These are phyloP conservation scores for Eucalyptus guilfoylei DNA, from an alignment of 345 rosid genomes.

Conservation along the genomic window DNA sequence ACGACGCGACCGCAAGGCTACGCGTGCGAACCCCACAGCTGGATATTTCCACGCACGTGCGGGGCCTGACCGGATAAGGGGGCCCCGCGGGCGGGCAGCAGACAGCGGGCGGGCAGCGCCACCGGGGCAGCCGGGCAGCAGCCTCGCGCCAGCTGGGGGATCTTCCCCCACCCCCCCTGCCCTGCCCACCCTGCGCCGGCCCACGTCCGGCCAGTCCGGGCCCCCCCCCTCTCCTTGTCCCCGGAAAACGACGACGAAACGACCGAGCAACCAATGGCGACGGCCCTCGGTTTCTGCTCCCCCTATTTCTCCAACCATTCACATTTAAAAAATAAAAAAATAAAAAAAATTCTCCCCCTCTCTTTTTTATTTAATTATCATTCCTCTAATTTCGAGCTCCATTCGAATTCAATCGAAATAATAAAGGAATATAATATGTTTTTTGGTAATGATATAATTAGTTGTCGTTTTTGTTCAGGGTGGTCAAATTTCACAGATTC, in stretches of 20 bases:
- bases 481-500: background rate
- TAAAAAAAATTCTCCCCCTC: background rate
- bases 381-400: background rate
- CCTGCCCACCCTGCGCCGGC: no score
- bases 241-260: conserved; percentile 10
- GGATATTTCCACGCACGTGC: background rate
- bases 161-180: no score
- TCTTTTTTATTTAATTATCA: background rate
- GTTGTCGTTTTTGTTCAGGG: background rate
- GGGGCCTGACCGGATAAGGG: background rate
- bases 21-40: background rate
- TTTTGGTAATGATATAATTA: background rate
- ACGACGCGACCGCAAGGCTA: background rate
- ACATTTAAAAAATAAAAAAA: background rate
- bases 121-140: background rate
- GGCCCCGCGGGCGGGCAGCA: conserved; percentile 2
- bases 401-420: background rate
- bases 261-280: conserved; percentile 14
- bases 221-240: background rate
- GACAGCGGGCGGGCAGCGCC: conserved; percentile 10
- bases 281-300: conserved; percentile 13
- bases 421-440: no score
- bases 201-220: background rate
- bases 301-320: background rate
- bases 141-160: background rate